phyloP scores from a whole-genome alignment of 345 rosid genomes.

The Firmiana major region DNA sequence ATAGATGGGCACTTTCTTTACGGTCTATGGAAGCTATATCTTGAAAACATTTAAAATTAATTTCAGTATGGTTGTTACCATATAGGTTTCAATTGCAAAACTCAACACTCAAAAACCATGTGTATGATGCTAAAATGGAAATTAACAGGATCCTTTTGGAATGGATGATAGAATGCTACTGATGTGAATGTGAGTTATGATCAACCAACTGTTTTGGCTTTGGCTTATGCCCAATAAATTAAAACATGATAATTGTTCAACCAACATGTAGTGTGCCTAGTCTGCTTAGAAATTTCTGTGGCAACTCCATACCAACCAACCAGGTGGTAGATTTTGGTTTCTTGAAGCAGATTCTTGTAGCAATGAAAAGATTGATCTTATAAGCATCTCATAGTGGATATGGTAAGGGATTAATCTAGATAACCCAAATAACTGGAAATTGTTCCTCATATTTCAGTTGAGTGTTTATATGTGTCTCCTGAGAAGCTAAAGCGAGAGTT shows the following conservation, averaged over 20 bases:
- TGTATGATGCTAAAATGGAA: neutral
- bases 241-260: neutral
- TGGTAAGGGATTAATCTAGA: neutral
- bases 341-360: neutral
- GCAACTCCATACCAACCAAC: neutral
- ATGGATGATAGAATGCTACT: neutral
- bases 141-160: neutral
- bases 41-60: neutral
- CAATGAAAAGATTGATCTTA: neutral
- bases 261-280: neutral
- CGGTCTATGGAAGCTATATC: neutral
- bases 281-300: neutral
- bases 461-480: neutral
- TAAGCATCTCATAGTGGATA: neutral
- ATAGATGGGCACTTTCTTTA: neutral
- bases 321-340: neutral
- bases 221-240: neutral
- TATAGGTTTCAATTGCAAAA: neutral
- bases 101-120: neutral
- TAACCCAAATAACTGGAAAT: neutral
- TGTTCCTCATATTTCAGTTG: neutral
- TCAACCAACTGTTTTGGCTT: neutral
- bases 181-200: neutral
- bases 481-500: neutral
- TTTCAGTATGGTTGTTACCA: neutral